Evolutionary conservation across 192 early-diverging fungal species (phyloP), one percentile per base, ranked within the genome.

Genomic region (Chytriomyces sp.): DNA sequence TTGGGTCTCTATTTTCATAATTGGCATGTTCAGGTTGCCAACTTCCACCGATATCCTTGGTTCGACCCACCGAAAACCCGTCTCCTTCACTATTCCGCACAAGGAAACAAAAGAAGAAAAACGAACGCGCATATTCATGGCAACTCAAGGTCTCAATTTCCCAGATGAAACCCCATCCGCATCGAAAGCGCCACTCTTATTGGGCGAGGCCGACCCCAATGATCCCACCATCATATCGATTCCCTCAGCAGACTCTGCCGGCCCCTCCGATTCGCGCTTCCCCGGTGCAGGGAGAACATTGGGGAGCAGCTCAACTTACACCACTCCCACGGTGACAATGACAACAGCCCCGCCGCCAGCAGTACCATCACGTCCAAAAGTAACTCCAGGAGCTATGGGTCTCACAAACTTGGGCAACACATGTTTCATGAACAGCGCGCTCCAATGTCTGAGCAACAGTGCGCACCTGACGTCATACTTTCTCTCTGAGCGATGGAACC

Each of bases 361-460:
- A 13, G 24, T 18, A 23, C 28, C 26, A 20, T 18, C 71, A 10
- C 44, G 62, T 44, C 46, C 43, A 16, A 57, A 35, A 44, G 45
- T 16, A 7, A 69, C 68, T 69, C 16, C 60, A 0, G 83, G 83
- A 35, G 80, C 79, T 0, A 72, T 63, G 11, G 94, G 94, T 3
- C 85, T 96, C 63, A 81, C 80, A 57, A 96, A 96, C 77, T 80
- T 96, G n/a, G 94, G 94, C 8, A 96, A 96, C 78, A 95, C 94
- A 0, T 96, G 94, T 83, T 96, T 92, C 75, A 96, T 96, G 94
- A 95, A 94, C 82, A 92, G 92, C 6, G 93, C 92, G 9, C 78
- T 96, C n/a, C 94, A 96, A 83, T 98, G 96, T 73, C 82, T 97
- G 49, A 91, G 91, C 50, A 91, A 94, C 69, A 91, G 83, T 18